Conservation (phyloP, 495 filamentous ascomycete species). For the Tuber brumale region DNA sequence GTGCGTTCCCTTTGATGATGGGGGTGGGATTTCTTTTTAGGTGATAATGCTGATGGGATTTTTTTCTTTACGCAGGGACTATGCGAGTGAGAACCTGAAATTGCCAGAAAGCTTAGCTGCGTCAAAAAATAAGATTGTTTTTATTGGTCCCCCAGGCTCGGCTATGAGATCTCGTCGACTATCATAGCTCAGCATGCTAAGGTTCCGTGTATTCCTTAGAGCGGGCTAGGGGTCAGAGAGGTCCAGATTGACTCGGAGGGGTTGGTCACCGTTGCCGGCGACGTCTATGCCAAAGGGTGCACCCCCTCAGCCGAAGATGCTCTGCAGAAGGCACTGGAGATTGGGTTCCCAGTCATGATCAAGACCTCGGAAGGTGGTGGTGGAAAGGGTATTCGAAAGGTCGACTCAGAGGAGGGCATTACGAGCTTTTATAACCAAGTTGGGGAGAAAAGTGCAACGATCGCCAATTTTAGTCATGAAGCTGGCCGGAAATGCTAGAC, state of each 20-base stretch:
- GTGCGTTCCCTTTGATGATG: slow-evolving; percentile 48
- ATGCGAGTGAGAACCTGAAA: slow-evolving; percentile 97
- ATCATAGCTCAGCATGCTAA: slow-evolving; percentile 96
- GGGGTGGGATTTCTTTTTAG: slow-evolving; percentile 12
- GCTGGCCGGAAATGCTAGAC: slow-evolving; percentile 88
- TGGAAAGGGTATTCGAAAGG: slow-evolving; percentile 98
- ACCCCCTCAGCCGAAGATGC: slow-evolving; percentile 80
- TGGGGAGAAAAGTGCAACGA: slow-evolving; percentile 90
- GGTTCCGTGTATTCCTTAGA: slow-evolving; percentile 98
- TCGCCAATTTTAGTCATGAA: slow-evolving; percentile 99
- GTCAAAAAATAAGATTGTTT: slow-evolving; percentile 95
- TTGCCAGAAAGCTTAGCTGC: slow-evolving; percentile 91
- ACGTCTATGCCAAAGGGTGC: slow-evolving; percentile 84
- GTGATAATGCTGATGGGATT: slow-evolving; percentile 14
- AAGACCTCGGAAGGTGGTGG: slow-evolving; percentile 99
- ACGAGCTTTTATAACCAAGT: slow-evolving; percentile 82
- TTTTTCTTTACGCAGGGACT: slow-evolving; percentile 58
- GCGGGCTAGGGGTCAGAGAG: slow-evolving; percentile 78
- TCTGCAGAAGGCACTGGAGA: slow-evolving; percentile 74
- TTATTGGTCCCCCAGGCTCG: slow-evolving; percentile 94
- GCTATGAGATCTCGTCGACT: slow-evolving; percentile 98
- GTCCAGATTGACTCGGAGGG: slow-evolving; percentile 68
- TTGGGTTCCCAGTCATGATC: slow-evolving; percentile 98
- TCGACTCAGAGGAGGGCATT: slow-evolving; percentile 77
- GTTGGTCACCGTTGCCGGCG: slow-evolving; percentile 83